Conservation (phyloP, 306 rosid species). For the Inga laurina region DNA sequence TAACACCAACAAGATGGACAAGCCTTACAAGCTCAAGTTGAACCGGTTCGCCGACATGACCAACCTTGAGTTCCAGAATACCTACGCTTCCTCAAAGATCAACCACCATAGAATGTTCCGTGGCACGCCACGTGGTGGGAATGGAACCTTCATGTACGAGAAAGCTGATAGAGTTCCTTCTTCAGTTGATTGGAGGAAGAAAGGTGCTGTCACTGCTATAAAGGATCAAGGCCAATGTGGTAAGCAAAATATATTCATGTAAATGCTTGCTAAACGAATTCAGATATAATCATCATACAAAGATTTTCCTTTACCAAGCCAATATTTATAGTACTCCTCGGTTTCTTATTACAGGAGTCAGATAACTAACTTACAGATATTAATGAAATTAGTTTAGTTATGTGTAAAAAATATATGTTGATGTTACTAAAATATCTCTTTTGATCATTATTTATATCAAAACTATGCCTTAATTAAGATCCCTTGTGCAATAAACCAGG, state of each 20-base stretch:
- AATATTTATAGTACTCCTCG: too few species aligned
- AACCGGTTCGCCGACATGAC: constrained; percentile 67
- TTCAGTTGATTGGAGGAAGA: constrained; percentile 63
- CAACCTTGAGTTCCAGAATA: constrained; percentile 48
- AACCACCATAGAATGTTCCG: constrained; percentile 52
- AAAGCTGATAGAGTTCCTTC: constrained; percentile 32
- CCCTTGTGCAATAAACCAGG: too few species aligned
- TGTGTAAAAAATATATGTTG: too few species aligned
- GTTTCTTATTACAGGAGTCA: too few species aligned
- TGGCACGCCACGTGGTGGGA: constrained; percentile 34
- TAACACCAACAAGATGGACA: constrained; percentile 53
- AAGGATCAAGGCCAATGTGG: constrained; percentile 60
- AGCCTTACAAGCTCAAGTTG: constrained; percentile 59
- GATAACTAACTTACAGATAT: too few species aligned
- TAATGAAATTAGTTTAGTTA: too few species aligned
- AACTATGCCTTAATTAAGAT: too few species aligned
- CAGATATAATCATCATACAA: too few species aligned
- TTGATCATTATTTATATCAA: too few species aligned
- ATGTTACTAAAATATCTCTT: too few species aligned
- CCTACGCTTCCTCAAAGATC: constrained; percentile 54
- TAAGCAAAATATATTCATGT: constrained; percentile 23
- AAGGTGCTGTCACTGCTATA: constrained; percentile 49
- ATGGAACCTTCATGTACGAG: constrained; percentile 45
- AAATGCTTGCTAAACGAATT: not conserved
- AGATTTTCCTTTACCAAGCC: too few species aligned